Conservation (phyloP, 108 stramenopile species). For the Schizochytrium sp. region DNA sequence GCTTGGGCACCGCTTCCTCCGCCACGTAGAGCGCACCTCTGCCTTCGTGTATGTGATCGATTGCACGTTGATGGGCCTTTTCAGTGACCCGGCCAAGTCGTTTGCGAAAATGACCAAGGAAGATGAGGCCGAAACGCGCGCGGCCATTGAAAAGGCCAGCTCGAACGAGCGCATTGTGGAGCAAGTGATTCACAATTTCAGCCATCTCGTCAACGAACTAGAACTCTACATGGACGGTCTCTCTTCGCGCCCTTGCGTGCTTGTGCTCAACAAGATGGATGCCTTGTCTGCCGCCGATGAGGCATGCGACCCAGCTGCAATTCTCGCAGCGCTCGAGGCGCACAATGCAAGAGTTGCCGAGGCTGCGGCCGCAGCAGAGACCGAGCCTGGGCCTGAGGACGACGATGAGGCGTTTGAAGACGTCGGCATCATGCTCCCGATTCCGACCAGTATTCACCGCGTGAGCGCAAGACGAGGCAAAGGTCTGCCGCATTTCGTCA, state of each 20-base stretch:
- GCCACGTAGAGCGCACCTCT: slow-evolving; percentile 81
- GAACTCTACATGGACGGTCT: not conserved
- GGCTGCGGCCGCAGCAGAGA: not conserved
- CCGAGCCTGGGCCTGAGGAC: not conserved
- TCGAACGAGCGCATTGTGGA: not conserved
- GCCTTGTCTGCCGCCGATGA: not conserved
- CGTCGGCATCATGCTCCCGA: not conserved
- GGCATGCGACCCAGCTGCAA: not conserved
- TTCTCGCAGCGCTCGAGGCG: not conserved
- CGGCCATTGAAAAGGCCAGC: not conserved
- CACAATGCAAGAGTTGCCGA: not conserved
- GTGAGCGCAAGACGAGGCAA: not conserved
- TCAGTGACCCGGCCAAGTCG: not conserved
- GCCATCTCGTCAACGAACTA: not conserved
- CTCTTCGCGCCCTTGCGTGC: not conserved
- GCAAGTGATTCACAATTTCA: not conserved
- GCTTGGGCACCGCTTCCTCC: slow-evolving; percentile 83
- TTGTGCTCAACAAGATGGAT: not conserved
- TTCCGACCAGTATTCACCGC: not conserved
- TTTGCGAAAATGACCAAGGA: not conserved
- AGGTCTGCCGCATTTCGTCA: not conserved
- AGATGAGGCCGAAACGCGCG: not conserved
- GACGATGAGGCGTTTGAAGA: not conserved
- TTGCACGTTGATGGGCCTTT: not conserved
- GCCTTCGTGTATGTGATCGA: slow-evolving; percentile 50